Evolutionary conservation across 371 early-diverging fungal species (phyloP).

Genomic region (Sporodiniella umbellata): DNA sequence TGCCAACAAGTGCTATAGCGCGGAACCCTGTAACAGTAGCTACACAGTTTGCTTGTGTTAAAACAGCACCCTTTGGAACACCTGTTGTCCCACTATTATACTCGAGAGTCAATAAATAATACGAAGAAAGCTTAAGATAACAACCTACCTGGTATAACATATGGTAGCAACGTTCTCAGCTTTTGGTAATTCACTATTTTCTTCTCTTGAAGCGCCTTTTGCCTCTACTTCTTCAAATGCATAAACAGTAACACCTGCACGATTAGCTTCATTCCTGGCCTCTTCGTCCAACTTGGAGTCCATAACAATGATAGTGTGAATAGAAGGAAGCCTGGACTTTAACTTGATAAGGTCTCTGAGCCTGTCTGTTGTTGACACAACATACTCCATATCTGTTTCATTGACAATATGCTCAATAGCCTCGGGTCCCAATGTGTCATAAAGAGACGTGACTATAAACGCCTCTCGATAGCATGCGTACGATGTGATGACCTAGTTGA

Average conservation of each 20-base stretch:
- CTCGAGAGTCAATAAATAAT: no score
- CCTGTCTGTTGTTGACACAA: slow-evolving; percentile 83
- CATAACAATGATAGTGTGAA: slow-evolving; percentile 77
- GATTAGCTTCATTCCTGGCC: slow-evolving; percentile 23
- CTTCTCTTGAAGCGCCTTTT: slow-evolving; percentile 48
- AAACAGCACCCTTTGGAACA: slow-evolving; percentile 64
- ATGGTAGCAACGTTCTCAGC: slow-evolving; percentile 86
- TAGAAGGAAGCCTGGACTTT: slow-evolving; percentile 47
- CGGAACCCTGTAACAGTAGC: slow-evolving; percentile 60
- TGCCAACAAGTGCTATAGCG: slow-evolving; percentile 68
- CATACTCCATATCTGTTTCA: slow-evolving; percentile 66
- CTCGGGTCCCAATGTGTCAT: slow-evolving; percentile 82
- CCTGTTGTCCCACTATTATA: slow-evolving; percentile 56
- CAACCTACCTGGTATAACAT: slow-evolving; percentile 92
- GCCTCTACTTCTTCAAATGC: slow-evolving; percentile 63
- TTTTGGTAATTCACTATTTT: slow-evolving; percentile 52
- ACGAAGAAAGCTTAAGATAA: not conserved
- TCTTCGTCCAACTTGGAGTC: slow-evolving; percentile 51
- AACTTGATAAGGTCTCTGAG: slow-evolving; percentile 62
- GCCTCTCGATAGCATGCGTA: slow-evolving; percentile 66
- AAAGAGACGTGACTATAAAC: slow-evolving; percentile 77
- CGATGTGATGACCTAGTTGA: slow-evolving; percentile 73
- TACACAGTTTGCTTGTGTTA: slow-evolving; percentile 81
- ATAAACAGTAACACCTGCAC: slow-evolving; percentile 39
- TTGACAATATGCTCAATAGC: slow-evolving; percentile 77